Base-by-base conservation (phyloP, 441 rosid genomes). In the Populus hybrid region DNA sequence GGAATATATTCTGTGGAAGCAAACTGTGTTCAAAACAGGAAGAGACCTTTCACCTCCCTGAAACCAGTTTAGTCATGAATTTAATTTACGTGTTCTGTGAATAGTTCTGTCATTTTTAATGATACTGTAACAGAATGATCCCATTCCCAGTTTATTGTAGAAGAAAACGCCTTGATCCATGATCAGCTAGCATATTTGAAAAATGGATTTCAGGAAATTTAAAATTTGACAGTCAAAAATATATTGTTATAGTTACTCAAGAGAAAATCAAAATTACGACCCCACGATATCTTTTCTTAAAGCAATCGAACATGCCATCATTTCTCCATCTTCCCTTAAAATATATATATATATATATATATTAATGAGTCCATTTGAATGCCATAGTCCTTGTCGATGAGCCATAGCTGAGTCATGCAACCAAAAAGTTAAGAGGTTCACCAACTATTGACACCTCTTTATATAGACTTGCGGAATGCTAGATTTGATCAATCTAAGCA, bases 341-440 rank as follows among this genome's bases (percentile, higher is more conserved):
- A 70, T 54, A 68, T 73, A 24, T 38, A 30, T 38, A 30, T 30
- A 30, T 30, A 30, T 30, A 30, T 30, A 30, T 30, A 3, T 30
- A 30, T 30, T 3, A 3, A 69, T 54, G 72, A 67, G 70, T 34
- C 82, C 78, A 81, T 61, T 2, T 66, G 30, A 7, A 35, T 35
- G 63, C 70, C 77, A 78, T 81, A 40, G 24, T 36, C 69, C 79
- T 70, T 64, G 78, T 77, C 76, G 80, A 82, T 85, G 89, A 81
- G 80, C 74, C 79, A 84, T 64, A 26, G 69, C 69, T 86, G 89
- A 89, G 84, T 87, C 90, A 84, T 78, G 77, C 77, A 79, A 46
- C 14, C 65, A 76, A 76, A 78, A 76, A 82, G 42, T 46, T 46
- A 1, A 67, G 7, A 54, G 35, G 20, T 23, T 80, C 73, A 69